Evolutionary conservation across 2,329 filamentous ascomycete genomes (phyloP).

Genomic region (Penicillium sp.): DNA sequence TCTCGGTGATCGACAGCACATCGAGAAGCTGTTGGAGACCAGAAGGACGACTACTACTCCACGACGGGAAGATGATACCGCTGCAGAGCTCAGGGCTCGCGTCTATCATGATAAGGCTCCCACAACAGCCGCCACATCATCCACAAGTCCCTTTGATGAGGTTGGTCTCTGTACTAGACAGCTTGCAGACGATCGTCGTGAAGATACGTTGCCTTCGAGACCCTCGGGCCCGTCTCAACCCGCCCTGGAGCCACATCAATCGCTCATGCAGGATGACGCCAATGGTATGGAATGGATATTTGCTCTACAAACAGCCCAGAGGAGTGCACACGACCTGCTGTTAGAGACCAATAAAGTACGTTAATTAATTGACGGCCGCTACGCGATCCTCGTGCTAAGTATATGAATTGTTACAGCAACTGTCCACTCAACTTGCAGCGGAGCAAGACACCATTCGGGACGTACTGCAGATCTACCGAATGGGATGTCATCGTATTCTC

Average conservation of each 20-base stretch:
- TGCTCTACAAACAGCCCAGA: slow-evolving; percentile 18
- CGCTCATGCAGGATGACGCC: background rate
- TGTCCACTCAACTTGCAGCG: slow-evolving; percentile 48
- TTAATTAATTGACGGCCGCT: background rate
- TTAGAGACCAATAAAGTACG: slow-evolving; percentile 31
- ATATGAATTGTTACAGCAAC: slow-evolving; percentile 28
- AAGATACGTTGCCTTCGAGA: background rate
- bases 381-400: background rate
- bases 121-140: background rate
- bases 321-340: slow-evolving; percentile 25
- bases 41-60: background rate
- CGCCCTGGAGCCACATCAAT: background rate
- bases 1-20: background rate
- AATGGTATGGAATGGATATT: slow-evolving; percentile 19
- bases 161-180: background rate
- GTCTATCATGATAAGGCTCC: background rate
- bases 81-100: background rate
- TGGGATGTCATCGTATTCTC: slow-evolving; percentile 45
- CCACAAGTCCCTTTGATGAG: slow-evolving; percentile 4
- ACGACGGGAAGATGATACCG: background rate
- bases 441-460: slow-evolving; percentile 46
- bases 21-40: background rate
- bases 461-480: slow-evolving; percentile 45
- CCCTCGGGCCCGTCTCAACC: background rate
- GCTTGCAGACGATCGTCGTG: background rate